Base-by-base conservation (phyloP, 257 asterid species). In the Pogostemon cablin region DNA sequence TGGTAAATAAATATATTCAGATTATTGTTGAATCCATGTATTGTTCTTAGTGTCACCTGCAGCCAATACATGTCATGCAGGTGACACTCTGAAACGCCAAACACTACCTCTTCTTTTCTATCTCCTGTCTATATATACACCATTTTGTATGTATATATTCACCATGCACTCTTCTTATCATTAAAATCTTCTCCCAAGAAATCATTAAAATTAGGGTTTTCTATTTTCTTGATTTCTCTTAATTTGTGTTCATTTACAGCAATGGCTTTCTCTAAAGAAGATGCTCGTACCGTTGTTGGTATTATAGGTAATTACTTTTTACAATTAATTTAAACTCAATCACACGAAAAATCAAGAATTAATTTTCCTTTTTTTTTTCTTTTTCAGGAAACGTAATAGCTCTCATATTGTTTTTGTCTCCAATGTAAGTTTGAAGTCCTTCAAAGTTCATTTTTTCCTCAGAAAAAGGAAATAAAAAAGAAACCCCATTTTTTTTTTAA, bases 341-440 rank as follows among this genome's bases (percentile, higher is more conserved):
- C 32, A 25, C 32, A 25, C 32, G 32, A 25, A 25, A 20, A 25
- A 25, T 25, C 32, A 25, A 25, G 32, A 25, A 25, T 25, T 25
- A 25, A 25, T 25, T 25, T 15, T 15, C 17, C 17, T 39, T 65
- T 2, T 32, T 63, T 66, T 72, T 53, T 1, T 25, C 76, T 62
- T 17, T 82, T 81, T 20, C 96, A 92, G 96, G 98, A 66, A 92
- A 92, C 80, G 48, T 83, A 75, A 86, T 81, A 69, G 79, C 98
- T 3, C 81, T 90, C 67, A 35, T 77, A 70, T 46, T 92, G 83
- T 92, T 92, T 65, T 59, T 86, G 74, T 92, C 98, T 9, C 96
- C 98, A 0, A 62, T 74, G 98, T 90, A 86, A 86, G 96, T 75
- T 75, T 57, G 1, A 2, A n/a, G n/a, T 59, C 25, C 32, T 25